Conservation (phyloP, 768 basidiomycete genomes). For the Suillus brevipes region DNA sequence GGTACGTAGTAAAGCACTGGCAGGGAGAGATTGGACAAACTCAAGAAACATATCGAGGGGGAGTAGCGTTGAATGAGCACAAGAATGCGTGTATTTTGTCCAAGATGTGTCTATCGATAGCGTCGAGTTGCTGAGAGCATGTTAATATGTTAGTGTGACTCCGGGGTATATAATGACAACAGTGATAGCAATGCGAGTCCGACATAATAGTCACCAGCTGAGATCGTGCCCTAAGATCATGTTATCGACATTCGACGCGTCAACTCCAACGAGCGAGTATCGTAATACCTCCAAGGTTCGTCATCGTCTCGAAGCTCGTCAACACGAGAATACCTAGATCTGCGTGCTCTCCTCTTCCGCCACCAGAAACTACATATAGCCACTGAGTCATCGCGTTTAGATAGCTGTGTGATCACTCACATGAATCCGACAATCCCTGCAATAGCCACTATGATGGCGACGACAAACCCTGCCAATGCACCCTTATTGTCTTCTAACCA, state of each 20-base stretch:
- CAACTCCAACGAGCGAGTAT: constrained; percentile 13
- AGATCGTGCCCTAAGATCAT: not conserved
- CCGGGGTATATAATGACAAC: not conserved
- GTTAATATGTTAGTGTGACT: not conserved
- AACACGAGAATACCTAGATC: constrained; percentile 22
- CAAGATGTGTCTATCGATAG: not conserved
- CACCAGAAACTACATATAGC: constrained; percentile 28
- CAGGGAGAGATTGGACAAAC: too few species aligned
- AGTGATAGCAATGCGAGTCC: not conserved
- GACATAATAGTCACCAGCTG: not conserved
- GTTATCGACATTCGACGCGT: not conserved
- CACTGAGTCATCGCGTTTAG: not conserved
- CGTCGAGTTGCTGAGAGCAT: not conserved
- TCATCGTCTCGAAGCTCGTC: constrained; percentile 30
- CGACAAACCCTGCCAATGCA: constrained; percentile 47
- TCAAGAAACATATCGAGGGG: too few species aligned
- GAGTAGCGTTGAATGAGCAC: too few species aligned
- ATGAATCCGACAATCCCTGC: constrained; percentile 35
- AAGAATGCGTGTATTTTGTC: not conserved
- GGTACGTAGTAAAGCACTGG: too few species aligned
- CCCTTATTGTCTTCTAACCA: constrained; percentile 50
- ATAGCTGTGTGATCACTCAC: constrained; percentile 23
- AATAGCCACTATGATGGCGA: constrained; percentile 44
- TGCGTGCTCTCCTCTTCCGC: constrained; percentile 24
- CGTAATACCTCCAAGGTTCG: constrained; percentile 32